phyloP scores from a whole-genome alignment of 306 rosid genomes.

The Prunus mongolica region DNA sequence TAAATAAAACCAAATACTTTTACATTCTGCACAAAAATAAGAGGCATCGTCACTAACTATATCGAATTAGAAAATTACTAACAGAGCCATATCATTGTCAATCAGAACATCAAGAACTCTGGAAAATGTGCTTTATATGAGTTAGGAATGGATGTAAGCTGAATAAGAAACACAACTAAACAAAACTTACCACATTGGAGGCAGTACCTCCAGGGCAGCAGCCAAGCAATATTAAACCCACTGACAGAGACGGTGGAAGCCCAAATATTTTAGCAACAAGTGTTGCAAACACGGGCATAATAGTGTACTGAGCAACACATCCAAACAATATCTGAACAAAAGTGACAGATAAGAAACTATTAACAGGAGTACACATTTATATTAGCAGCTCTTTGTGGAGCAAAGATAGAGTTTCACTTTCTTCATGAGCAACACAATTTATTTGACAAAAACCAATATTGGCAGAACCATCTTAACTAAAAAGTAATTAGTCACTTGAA shows the following conservation, averaged over 20 bases:
- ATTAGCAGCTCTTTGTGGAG: background rate
- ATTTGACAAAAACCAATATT: background rate
- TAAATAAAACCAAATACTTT: background rate
- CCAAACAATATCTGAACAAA: slow-evolving; percentile 44
- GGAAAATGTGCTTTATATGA: background rate
- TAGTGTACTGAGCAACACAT: slow-evolving; percentile 37
- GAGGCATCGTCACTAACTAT: background rate
- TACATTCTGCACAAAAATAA: background rate
- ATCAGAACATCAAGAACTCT: background rate
- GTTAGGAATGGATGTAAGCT: background rate
- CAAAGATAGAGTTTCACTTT: background rate
- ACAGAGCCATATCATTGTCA: background rate
- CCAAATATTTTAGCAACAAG: slow-evolving; percentile 26
- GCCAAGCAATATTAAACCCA: slow-evolving; percentile 40
- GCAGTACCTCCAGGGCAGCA: slow-evolving; percentile 54
- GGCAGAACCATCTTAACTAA: background rate
- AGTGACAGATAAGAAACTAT: background rate
- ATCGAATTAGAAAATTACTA: background rate
- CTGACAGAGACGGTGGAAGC: slow-evolving; percentile 38
- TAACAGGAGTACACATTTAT: background rate
- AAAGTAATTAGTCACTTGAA: background rate
- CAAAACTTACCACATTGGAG: slow-evolving; percentile 44
- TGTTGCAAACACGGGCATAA: slow-evolving; percentile 34
- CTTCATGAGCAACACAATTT: background rate
- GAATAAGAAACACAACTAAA: background rate